A percentile compares a stretch with the other conserved stretches of the same genome.
Evolutionary conservation across 495 filamentous ascomycete species (phyloP).

Genomic region (Annulohypoxylon stygium): DNA sequence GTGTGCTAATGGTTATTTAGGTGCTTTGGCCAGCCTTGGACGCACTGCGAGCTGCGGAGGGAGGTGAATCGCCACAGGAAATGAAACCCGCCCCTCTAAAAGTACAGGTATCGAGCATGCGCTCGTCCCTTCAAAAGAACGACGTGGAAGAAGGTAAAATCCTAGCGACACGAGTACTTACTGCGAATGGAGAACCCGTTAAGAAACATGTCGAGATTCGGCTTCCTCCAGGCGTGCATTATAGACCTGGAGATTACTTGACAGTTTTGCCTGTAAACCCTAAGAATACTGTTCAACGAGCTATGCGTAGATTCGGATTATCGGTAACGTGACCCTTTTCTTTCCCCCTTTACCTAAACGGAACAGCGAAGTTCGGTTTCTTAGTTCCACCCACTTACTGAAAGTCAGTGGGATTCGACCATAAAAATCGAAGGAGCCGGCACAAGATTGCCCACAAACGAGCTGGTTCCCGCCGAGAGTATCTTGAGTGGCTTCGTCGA

Average conservation of each 20-base stretch:
- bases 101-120: conserved; percentile 63
- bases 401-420: conserved; percentile 30
- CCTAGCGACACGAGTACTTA: conserved; percentile 63
- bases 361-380: neutral
- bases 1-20: conserved; percentile 11
- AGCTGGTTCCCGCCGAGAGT: conserved; percentile 67
- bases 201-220: conserved; percentile 72
- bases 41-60: conserved; percentile 49
- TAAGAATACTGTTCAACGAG: conserved; percentile 62
- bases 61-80: conserved; percentile 56
- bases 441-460: conserved; percentile 65
- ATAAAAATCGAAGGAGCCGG: conserved; percentile 46
- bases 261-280: conserved; percentile 74
- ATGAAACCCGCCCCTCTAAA: conserved; percentile 64
- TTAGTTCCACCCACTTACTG: conserved; percentile 3
- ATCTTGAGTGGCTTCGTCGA: conserved; percentile 74
- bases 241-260: conserved; percentile 76
- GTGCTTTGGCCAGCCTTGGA: conserved; percentile 63
- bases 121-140: conserved; percentile 57
- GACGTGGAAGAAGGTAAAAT: conserved; percentile 68
- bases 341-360: neutral
- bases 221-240: conserved; percentile 70
- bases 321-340: conserved; percentile 32
- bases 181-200: conserved; percentile 62
- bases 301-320: conserved; percentile 49